phyloP scores from a whole-genome alignment of 352 stramenopile species.

The Aphanomyces astaci region DNA sequence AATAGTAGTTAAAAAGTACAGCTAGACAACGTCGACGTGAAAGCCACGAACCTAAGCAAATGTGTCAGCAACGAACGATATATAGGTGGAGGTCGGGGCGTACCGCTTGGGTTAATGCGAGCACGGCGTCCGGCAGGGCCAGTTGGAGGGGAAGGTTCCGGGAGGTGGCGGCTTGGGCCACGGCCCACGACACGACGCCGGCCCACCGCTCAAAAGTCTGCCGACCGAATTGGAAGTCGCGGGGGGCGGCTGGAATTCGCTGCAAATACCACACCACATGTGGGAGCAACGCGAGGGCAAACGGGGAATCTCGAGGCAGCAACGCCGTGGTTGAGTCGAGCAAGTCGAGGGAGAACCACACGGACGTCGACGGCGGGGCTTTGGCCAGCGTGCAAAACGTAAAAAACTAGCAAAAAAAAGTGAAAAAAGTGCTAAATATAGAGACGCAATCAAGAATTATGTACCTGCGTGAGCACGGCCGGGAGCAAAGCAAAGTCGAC shows the following conservation, averaged over 20 bases:
- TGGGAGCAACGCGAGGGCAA: background rate
- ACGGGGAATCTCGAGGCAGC: background rate
- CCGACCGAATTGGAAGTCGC: background rate
- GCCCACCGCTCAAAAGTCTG: background rate
- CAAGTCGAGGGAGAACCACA: conserved; percentile 17
- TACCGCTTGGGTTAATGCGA: background rate
- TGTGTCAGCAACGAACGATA: background rate
- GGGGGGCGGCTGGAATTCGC: background rate
- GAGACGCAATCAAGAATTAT: background rate
- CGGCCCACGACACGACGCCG: background rate
- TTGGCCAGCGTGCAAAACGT: background rate
- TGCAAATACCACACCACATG: background rate
- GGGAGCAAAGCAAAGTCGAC: background rate
- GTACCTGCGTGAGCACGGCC: background rate
- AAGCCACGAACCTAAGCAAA: background rate
- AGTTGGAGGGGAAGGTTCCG: background rate
- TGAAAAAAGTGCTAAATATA: no score
- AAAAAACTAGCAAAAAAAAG: background rate
- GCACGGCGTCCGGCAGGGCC: background rate
- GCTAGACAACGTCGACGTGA: background rate
- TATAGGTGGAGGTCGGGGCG: background rate
- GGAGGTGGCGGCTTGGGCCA: background rate
- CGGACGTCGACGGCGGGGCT: background rate
- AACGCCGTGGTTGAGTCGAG: background rate
- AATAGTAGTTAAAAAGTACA: no score